Percentiles rank a stretch among this genome's conserved stretches.
Evolutionary conservation across 2,329 filamentous ascomycete genomes (phyloP).

Genomic region (Nemania sp.): DNA sequence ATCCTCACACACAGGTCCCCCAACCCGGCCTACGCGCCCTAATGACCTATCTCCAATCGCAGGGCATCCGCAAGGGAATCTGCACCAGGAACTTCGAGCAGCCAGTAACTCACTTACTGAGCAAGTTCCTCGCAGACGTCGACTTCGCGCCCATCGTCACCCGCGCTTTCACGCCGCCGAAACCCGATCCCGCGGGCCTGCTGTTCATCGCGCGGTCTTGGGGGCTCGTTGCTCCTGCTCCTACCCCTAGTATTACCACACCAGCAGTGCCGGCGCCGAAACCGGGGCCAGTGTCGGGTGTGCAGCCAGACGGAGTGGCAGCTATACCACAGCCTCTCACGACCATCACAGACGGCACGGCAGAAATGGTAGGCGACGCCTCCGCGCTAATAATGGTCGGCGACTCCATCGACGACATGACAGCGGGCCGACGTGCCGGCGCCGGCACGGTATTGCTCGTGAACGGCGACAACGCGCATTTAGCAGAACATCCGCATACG

Average conservation of each 20-base stretch:
- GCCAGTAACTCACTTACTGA: slow-evolving; percentile 74
- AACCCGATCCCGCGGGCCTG: slow-evolving; percentile 86
- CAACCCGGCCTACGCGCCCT: slow-evolving; percentile 78
- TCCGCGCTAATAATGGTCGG: slow-evolving; percentile 67
- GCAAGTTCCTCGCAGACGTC: slow-evolving; percentile 70
- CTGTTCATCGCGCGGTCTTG: slow-evolving; percentile 80
- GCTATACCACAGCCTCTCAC: slow-evolving; percentile 25
- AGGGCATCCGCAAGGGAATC: slow-evolving; percentile 74
- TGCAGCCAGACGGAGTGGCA: slow-evolving; percentile 20
- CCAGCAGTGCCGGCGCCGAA: not conserved
- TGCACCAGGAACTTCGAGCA: slow-evolving; percentile 93
- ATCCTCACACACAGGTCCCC: slow-evolving; percentile 72
- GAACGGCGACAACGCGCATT: slow-evolving; percentile 75
- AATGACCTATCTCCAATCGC: slow-evolving; percentile 78
- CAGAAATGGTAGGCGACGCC: slow-evolving; percentile 51
- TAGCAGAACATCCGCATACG: slow-evolving; percentile 74
- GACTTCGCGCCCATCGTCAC: slow-evolving; percentile 80
- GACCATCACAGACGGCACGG: not conserved
- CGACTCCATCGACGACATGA: slow-evolving; percentile 91
- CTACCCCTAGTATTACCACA: no score
- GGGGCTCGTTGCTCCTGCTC: slow-evolving; percentile 55
- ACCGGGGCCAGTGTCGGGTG: slow-evolving; percentile 21
- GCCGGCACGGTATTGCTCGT: slow-evolving; percentile 87
- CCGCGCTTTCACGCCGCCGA: slow-evolving; percentile 78
- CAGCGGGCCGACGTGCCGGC: slow-evolving; percentile 78